Conservation (phyloP, 2,329 filamentous ascomycete species). For the Neocucurbitaria cava region DNA sequence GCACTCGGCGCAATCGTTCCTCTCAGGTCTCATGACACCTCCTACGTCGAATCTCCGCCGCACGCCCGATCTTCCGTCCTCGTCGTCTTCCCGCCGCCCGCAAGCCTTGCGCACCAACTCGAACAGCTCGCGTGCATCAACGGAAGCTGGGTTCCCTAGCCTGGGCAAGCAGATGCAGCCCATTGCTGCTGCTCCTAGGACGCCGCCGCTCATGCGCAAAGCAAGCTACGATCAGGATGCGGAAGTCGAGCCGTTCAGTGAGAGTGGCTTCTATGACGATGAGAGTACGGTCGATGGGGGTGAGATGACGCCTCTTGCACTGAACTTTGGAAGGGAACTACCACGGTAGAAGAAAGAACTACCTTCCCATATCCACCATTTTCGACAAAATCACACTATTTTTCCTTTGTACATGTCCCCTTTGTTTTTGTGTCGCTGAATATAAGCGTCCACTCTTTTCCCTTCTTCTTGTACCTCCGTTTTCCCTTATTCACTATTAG, state of each 20-base stretch:
- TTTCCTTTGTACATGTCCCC: not conserved
- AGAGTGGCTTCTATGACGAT: conserved; percentile 59
- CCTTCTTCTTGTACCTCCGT: not conserved
- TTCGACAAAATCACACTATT: not conserved
- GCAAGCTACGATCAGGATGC: conserved; percentile 67
- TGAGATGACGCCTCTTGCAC: conserved; percentile 41
- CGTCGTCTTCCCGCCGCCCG: conserved; percentile 36
- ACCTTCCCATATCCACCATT: not conserved
- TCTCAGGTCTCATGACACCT: conserved; percentile 87
- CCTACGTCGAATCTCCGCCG: conserved; percentile 76
- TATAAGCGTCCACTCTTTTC: not conserved
- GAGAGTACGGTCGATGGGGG: conserved; percentile 54
- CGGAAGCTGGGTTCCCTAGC: conserved; percentile 40
- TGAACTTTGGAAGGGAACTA: conserved; percentile 43
- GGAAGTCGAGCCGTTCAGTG: conserved; percentile 57
- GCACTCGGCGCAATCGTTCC: conserved; percentile 64
- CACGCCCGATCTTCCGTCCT: conserved; percentile 58
- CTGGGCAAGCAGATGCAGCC: conserved; percentile 32
- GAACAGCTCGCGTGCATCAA: conserved; percentile 35
- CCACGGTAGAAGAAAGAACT: conserved; percentile 12
- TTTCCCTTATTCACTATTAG: not conserved
- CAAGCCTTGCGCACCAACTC: conserved; percentile 37
- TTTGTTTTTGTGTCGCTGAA: not conserved
- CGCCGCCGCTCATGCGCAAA: conserved; percentile 63
- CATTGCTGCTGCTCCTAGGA: conserved; percentile 43